Conservation (phyloP, 768 basidiomycete genomes). For the Boletus vermiculosoides region DNA sequence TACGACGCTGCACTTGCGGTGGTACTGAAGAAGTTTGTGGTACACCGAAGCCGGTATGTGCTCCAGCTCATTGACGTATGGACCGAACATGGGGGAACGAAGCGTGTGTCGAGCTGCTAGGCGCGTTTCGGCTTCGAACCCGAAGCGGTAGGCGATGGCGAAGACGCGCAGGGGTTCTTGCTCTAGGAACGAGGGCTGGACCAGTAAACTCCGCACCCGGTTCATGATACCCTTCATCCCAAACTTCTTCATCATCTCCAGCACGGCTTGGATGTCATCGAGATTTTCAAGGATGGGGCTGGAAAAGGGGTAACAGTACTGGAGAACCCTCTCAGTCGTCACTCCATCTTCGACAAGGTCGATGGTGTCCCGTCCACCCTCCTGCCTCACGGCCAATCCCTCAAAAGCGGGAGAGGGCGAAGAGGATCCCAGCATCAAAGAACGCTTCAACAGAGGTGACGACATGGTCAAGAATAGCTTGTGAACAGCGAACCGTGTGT, state of each 20-base stretch:
- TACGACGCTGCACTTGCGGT: constrained; percentile 33
- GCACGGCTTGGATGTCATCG: constrained; percentile 34
- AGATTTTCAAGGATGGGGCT: constrained; percentile 34
- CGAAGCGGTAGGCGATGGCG: constrained; percentile 40
- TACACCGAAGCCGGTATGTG: constrained; percentile 38
- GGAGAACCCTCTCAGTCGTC: constrained; percentile 34
- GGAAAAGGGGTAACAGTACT: constrained; percentile 38
- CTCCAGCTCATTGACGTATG: constrained; percentile 37
- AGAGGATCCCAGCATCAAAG: constrained; percentile 23
- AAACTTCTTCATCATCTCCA: constrained; percentile 41
- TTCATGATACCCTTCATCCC: constrained; percentile 35
- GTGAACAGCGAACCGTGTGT: constrained; percentile 43
- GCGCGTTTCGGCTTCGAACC: constrained; percentile 33
- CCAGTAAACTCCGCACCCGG: constrained; percentile 30
- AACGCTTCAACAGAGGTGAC: constrained; percentile 41
- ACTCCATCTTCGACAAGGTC: constrained; percentile 34
- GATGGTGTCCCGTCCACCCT: constrained; percentile 26
- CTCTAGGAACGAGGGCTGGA: constrained; percentile 26
- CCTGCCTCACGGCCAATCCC: constrained; percentile 23
- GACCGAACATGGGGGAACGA: constrained; percentile 34
- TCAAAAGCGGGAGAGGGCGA: constrained; percentile 31
- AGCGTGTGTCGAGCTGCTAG: constrained; percentile 38
- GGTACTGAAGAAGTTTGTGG: constrained; percentile 38
- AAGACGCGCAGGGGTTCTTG: constrained; percentile 37
- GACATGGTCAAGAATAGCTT: constrained; percentile 41